Base-by-base conservation (phyloP, 2,329 filamentous ascomycete genomes). In the Pseudocercospora macadamiae region DNA sequence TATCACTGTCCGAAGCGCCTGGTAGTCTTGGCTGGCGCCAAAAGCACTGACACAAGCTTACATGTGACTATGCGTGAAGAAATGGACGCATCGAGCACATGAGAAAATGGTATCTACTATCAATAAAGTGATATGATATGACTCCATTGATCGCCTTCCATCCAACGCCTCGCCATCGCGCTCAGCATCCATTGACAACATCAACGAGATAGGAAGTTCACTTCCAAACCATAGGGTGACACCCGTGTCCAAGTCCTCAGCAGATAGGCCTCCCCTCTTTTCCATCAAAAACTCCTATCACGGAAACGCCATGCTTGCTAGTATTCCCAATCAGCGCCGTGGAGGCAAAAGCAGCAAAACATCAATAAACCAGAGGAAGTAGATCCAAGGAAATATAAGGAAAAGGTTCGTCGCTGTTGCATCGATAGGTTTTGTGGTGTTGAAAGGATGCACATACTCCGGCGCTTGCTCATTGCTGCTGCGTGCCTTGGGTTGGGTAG, bases 261-360 rank as follows among this genome's bases (percentile, higher is more conserved):
- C 45, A 49, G 26, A 49, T 49, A 39, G 30, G 32, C 37, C 45
- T 45, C 34, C 45, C 19, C 25, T 47, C 26, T 47, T 48, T 36
- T 36, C 42, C 9, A 45, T 45, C 42, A 45, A 45, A 26, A 48
- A 49, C 45, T 28, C 45, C 45, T 32, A n/a, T 32, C 18, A 26
- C 49, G 28, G 19, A 19, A 63, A 60, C 60, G 60, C 60, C 60
- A 60, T 63, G 60, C 60, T 63, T 63, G 60, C 60, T 60, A 57
- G 54, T 58, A 48, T 51, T 25, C 52, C 59, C 59, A 55, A 55
- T 55, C 34, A 61, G 49, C 54, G 52, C 44, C 51, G 32, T 21
- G 37, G 19, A 44, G 52, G 51, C 55, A 58, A 51, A 51, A 58
- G 47, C 42, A 39, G 21, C 54, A 36, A 44, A 44, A 51, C 25